These are phyloP conservation scores for Diphasiastrum complanatum DNA, from an alignment of 83 land plant species.

Conservation along the genomic window DNA sequence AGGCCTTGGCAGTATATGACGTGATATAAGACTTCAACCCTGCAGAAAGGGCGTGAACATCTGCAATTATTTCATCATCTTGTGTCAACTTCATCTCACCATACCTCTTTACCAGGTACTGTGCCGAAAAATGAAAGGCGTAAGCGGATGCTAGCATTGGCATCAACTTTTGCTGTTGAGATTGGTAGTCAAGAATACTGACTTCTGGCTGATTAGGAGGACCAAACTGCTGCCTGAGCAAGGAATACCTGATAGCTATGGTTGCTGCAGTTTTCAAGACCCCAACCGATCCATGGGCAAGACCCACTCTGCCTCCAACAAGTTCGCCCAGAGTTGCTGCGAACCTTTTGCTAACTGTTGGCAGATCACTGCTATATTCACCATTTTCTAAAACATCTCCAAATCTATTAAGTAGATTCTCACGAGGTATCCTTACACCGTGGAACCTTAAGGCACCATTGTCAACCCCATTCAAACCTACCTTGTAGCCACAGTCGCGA, in stretches of 20 bases:
- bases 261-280: conserved; percentile 73
- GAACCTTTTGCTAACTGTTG: conserved; percentile 81
- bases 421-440: conserved; percentile 81
- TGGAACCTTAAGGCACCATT: conserved; percentile 81
- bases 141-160: conserved; percentile 92
- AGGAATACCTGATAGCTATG: conserved; percentile 78
- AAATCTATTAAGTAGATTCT: conserved; percentile 85
- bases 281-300: conserved; percentile 78
- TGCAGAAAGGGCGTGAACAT: conserved; percentile 92
- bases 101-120: conserved; percentile 62
- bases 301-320: conserved; percentile 89
- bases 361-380: conserved; percentile 69
- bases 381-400: conserved; percentile 94
- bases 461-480: conserved; percentile 96
- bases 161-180: conserved; percentile 91
- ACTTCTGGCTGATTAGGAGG: conserved; percentile 84
- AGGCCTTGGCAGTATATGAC: conserved; percentile 75
- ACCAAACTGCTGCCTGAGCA: conserved; percentile 90
- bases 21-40: conserved; percentile 93
- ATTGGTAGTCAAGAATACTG: conserved; percentile 86
- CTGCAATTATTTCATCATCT: conserved; percentile 76
- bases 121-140: conserved; percentile 82
- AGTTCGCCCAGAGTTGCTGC: conserved; percentile 96
- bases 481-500: conserved; percentile 89
- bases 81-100: conserved; percentile 81